phyloP scores from a whole-genome alignment of 1,284 basidiomycete genomes.

The Cronartium ribicola region DNA sequence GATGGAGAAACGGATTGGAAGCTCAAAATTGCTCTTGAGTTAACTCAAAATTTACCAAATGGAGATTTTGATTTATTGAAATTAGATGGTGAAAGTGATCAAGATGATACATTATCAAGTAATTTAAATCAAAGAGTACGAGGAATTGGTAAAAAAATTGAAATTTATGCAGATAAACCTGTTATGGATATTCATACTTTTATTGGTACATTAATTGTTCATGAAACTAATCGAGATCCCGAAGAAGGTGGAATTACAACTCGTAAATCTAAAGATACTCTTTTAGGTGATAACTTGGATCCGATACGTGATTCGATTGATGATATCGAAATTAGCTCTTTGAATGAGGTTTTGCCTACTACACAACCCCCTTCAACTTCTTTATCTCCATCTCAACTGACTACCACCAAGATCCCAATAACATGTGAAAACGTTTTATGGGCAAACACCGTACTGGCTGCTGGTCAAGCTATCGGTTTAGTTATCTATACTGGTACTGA shows the following conservation, averaged over 20 bases:
- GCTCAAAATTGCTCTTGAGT: constrained; percentile 77
- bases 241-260: constrained; percentile 48
- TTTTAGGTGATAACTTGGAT: constrained; percentile 27
- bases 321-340: constrained; percentile 37
- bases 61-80: constrained; percentile 63
- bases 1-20: constrained; percentile 99
- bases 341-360: constrained; percentile 12
- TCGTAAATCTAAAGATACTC: constrained; percentile 22
- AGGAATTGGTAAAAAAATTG: constrained; percentile 43
- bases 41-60: constrained; percentile 70
- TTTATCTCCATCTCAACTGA: constrained; percentile 37
- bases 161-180: constrained; percentile 72
- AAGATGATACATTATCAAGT: neutral
- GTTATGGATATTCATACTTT: constrained; percentile 97
- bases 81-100: constrained; percentile 73
- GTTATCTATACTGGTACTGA: constrained; percentile 92
- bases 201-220: constrained; percentile 82
- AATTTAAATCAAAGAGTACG: constrained; percentile 9
- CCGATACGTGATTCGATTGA: constrained; percentile 40
- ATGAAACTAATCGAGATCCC: constrained; percentile 56
- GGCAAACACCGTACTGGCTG: constrained; percentile 95
- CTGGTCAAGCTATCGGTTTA: constrained; percentile 85
- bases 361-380: neutral
- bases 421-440: constrained; percentile 92
- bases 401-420: constrained; percentile 62